Conservation (phyloP, 192 early-diverging fungal species). For the Diversispora epigaea region DNA sequence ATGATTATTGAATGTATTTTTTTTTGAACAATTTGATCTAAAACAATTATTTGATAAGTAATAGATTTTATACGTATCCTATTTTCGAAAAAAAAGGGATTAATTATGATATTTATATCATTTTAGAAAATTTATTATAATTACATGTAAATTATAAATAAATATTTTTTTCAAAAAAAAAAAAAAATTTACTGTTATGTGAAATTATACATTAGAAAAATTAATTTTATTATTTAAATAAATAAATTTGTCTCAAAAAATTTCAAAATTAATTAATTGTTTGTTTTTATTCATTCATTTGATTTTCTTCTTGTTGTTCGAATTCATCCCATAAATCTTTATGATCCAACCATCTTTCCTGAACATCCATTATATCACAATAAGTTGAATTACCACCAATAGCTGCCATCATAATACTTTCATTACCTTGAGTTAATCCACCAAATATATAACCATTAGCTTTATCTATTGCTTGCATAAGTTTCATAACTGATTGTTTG, state of each 20-base stretch:
- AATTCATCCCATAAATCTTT: slow-evolving; percentile 16
- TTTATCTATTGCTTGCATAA: slow-evolving; percentile 82
- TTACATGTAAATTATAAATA: too few relatives aligned
- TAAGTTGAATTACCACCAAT: slow-evolving; percentile 39
- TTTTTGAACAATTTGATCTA: too few relatives aligned
- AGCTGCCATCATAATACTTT: slow-evolving; percentile 69
- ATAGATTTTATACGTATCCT: too few relatives aligned
- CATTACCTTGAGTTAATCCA: slow-evolving; percentile 72
- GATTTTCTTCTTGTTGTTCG: background rate
- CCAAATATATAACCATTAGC: slow-evolving; percentile 92
- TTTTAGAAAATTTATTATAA: too few relatives aligned
- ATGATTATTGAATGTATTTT: too few relatives aligned
- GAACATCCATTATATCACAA: slow-evolving; percentile 47
- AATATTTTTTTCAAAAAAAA: too few relatives aligned
- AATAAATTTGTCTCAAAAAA: background rate
- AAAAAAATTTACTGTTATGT: too few relatives aligned
- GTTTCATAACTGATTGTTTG: slow-evolving; percentile 74
- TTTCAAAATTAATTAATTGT: background rate
- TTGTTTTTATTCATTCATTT: background rate
- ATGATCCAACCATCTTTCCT: slow-evolving; percentile 47
- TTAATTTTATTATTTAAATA: too few relatives aligned
- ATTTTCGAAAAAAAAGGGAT: too few relatives aligned
- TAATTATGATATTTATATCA: too few relatives aligned
- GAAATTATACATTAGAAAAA: too few relatives aligned
- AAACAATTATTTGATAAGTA: too few relatives aligned